These are phyloP conservation scores for Diospyros kaki DNA, from an alignment of 148 eudicot species.

Conservation along the genomic window DNA sequence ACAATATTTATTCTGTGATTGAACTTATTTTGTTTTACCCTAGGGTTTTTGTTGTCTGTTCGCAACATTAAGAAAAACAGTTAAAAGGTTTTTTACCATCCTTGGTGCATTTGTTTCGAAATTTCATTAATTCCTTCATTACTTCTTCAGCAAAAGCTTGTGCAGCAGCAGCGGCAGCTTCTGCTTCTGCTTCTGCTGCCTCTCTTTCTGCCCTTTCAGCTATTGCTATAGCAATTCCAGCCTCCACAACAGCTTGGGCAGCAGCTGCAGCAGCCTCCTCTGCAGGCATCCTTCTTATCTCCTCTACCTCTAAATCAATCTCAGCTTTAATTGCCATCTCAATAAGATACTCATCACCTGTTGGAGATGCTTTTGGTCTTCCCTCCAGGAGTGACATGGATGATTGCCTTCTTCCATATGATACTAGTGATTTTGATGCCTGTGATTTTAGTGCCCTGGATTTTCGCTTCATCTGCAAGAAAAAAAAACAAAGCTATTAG, in stretches of 20 bases:
- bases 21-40: too few relatives aligned
- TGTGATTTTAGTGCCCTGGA: conserved; percentile 25
- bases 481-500: too few relatives aligned
- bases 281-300: conserved; percentile 73
- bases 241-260: conserved; percentile 82
- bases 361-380: conserved; percentile 36
- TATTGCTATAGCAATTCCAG: conserved; percentile 72
- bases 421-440: conserved; percentile 27
- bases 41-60: too few relatives aligned
- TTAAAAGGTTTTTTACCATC: too few relatives aligned
- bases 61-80: too few relatives aligned
- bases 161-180: conserved; percentile 71
- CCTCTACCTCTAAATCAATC: conserved; percentile 64
- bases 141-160: conserved; percentile 63
- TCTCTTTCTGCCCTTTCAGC: conserved; percentile 86
- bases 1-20: too few relatives aligned
- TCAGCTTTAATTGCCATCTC: conserved; percentile 38
- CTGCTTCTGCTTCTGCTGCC: conserved; percentile 76
- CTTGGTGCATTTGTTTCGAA: too few relatives aligned
- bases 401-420: conserved; percentile 34
- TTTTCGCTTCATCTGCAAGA: conserved; percentile 50
- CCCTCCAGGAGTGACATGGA: conserved; percentile 32
- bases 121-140: too few relatives aligned
- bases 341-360: conserved; percentile 34
- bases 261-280: conserved; percentile 83